phyloP scores from a whole-genome alignment of 2,329 filamentous ascomycete species.

The Aspergillus ochraceoroseus region DNA sequence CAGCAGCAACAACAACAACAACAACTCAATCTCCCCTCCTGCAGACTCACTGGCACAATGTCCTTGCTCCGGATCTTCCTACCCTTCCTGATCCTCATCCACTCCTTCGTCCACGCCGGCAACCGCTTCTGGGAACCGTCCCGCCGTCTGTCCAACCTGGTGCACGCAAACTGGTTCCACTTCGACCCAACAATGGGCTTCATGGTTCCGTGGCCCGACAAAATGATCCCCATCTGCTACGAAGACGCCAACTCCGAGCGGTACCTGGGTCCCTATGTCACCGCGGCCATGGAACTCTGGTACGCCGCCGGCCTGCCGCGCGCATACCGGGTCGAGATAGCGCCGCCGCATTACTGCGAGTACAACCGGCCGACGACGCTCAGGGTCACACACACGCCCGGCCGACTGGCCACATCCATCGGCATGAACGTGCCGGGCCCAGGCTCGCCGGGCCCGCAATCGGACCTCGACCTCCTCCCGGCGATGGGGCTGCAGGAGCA shows the following conservation, averaged over 20 bases:
- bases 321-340: not conserved
- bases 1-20: too few relatives aligned
- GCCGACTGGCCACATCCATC: not conserved
- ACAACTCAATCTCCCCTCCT: too few relatives aligned
- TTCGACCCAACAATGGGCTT: not conserved
- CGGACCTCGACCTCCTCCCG: not conserved
- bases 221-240: slow-evolving; percentile 4
- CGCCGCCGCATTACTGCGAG: not conserved
- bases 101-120: slow-evolving; percentile 4
- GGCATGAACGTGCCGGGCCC: not conserved
- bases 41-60: too few relatives aligned
- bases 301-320: slow-evolving; percentile 8
- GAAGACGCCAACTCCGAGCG: not conserved
- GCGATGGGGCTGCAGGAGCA: not conserved
- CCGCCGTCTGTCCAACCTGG: not conserved
- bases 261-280: not conserved
- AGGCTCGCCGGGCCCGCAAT: not conserved
- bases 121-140: slow-evolving; percentile 7
- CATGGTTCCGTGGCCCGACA: slow-evolving; percentile 4
- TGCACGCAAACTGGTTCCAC: not conserved
- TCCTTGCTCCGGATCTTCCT: not conserved
- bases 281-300: slow-evolving; percentile 9
- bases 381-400: not conserved
- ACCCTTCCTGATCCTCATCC: not conserved
- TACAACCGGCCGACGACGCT: not conserved